Conservation (phyloP, 345 rosid genomes). For the Salix dunnii region DNA sequence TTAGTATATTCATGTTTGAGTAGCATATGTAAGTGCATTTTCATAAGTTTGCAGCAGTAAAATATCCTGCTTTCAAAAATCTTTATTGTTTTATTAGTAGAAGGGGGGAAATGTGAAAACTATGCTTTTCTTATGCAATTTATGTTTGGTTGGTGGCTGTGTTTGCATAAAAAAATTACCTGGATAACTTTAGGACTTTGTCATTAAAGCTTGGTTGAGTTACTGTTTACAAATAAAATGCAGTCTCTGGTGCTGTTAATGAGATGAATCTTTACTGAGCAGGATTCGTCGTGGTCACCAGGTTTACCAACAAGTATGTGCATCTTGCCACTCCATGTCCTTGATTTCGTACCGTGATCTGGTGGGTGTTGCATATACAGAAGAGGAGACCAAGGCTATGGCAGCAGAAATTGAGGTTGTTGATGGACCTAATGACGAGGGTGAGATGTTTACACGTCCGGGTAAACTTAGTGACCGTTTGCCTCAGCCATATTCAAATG, state of each 20-base stretch:
- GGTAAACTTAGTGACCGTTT: constrained; percentile 97
- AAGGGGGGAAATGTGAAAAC: neutral
- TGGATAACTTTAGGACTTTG: neutral
- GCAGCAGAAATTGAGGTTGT: constrained; percentile 98
- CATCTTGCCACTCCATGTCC: constrained; percentile 99
- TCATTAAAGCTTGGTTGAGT: neutral
- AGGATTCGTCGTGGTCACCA: constrained; percentile 99
- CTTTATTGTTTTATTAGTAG: neutral
- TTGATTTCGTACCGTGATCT: constrained; percentile 87
- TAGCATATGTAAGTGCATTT: neutral
- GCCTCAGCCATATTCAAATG: constrained; percentile 88
- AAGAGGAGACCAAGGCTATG: constrained; percentile 97
- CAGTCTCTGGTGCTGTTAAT: neutral
- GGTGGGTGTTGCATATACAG: constrained; percentile 97
- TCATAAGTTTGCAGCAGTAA: neutral
- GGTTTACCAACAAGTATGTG: constrained; percentile 96
- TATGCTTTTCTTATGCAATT: neutral
- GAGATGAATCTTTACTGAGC: constrained; percentile 27
- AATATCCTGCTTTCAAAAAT: neutral
- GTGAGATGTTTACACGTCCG: constrained; percentile 97
- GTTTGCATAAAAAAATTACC: neutral
- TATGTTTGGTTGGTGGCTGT: neutral
- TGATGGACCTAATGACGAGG: constrained; percentile 99
- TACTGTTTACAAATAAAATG: neutral
- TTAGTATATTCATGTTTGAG: neutral